A percentile compares a stretch with the other conserved stretches of the same genome.
Conservation (phyloP, 2,329 filamentous ascomycete genomes). For the Lojkania enalia region DNA sequence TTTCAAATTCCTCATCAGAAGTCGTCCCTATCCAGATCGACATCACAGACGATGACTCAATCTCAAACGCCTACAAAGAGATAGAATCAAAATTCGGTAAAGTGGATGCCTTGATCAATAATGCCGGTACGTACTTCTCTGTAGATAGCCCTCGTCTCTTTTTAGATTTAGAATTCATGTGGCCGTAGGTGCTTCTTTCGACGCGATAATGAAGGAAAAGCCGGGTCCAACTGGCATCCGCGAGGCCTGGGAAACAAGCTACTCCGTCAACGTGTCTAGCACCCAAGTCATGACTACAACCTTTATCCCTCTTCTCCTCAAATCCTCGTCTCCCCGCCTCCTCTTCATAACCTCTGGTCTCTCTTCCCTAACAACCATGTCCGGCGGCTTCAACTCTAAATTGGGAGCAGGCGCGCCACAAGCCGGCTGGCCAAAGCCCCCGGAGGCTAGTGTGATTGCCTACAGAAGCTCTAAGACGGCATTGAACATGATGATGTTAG, state of each 20-base stretch:
- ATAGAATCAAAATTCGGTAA: slow-evolving; percentile 50
- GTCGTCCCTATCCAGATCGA: slow-evolving; percentile 58
- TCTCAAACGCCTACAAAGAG: slow-evolving; percentile 50
- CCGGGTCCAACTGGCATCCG: slow-evolving; percentile 36
- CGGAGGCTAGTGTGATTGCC: slow-evolving; percentile 25
- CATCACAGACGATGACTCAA: slow-evolving; percentile 57
- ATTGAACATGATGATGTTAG: slow-evolving; percentile 55
- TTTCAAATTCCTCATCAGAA: slow-evolving; percentile 46
- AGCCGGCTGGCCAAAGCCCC: slow-evolving; percentile 54
- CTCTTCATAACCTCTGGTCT: slow-evolving; percentile 55
- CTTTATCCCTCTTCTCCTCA: slow-evolving; percentile 45
- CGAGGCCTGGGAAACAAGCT: slow-evolving; percentile 41
- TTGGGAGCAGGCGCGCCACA: slow-evolving; percentile 26
- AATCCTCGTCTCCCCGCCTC: slow-evolving; percentile 39
- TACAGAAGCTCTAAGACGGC: slow-evolving; percentile 52
- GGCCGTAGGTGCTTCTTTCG: slow-evolving; percentile 53
- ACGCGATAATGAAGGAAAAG: slow-evolving; percentile 36
- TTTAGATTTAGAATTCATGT: too few relatives aligned
- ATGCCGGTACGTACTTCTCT: slow-evolving; percentile 50
- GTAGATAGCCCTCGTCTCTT: not conserved
- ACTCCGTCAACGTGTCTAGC: slow-evolving; percentile 45
- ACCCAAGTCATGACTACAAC: slow-evolving; percentile 44
- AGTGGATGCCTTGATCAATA: slow-evolving; percentile 61
- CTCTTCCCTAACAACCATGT: slow-evolving; percentile 59
- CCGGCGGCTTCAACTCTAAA: slow-evolving; percentile 32